A percentile compares a stretch with the other conserved stretches of the same genome.
Evolutionary conservation across 75 land plant genomes (phyloP).

Genomic region (Gnetum montanum): DNA sequence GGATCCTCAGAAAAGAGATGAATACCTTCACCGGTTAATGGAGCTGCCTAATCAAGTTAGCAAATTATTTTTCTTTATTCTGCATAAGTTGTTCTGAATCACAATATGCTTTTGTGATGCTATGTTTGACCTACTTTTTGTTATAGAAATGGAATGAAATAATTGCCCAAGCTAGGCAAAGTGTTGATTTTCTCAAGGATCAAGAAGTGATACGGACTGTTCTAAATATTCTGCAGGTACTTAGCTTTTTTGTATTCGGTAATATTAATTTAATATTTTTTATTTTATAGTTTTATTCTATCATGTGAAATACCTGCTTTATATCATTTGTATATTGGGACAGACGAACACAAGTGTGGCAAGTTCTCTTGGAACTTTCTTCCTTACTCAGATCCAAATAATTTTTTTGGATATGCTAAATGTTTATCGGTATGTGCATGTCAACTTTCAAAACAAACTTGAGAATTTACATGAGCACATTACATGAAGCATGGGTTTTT

Average conservation of each 20-base stretch:
- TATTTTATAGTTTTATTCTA: background rate
- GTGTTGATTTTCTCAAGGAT: conserved; percentile 80
- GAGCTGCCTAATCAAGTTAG: conserved; percentile 90
- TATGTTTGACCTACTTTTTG: background rate
- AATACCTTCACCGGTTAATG: conserved; percentile 88
- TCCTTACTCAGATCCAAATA: conserved; percentile 73
- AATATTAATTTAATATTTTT: background rate
- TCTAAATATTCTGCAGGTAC: conserved; percentile 90
- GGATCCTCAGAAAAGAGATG: conserved; percentile 89
- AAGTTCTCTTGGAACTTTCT: conserved; percentile 78
- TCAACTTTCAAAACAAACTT: background rate
- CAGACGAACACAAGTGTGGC: conserved; percentile 99
- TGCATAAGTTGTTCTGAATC: background rate
- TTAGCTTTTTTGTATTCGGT: background rate
- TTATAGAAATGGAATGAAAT: conserved; percentile 93
- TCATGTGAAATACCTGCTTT: background rate
- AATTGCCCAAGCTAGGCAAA: conserved; percentile 84
- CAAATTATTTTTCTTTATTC: conserved; percentile 1
- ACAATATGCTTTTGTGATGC: background rate
- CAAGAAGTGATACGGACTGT: conserved; percentile 82
- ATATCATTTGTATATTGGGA: conserved; percentile 2
- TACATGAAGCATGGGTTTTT: no score
- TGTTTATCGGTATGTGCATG: conserved; percentile 64
- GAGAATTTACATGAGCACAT: no score
- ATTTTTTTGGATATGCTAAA: conserved; percentile 97